Conservation (phyloP, 345 rosid genomes). For the Eucalyptus tenuipes region DNA sequence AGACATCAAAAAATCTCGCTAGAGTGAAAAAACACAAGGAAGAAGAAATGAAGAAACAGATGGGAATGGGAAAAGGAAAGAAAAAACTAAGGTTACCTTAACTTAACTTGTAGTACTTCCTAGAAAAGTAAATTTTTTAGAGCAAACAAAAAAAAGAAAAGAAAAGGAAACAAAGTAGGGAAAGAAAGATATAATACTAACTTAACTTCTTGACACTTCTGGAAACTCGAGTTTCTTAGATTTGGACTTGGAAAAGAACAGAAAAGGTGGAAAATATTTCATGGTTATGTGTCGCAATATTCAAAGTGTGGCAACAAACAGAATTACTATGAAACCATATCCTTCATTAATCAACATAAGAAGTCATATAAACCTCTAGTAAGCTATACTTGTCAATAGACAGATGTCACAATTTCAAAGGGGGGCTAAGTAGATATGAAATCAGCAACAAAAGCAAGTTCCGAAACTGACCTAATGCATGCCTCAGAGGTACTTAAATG, state of each 20-base stretch:
- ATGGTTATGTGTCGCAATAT: background rate
- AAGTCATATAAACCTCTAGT: background rate
- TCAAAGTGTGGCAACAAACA: background rate
- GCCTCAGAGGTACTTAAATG: background rate
- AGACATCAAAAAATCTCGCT: too few relatives aligned
- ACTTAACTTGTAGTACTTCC: background rate
- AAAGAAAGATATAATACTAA: background rate
- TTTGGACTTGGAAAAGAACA: background rate
- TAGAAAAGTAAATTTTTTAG: background rate
- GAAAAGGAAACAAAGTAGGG: background rate
- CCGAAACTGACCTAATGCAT: background rate
- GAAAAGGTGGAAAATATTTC: background rate
- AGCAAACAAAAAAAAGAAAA: fast-evolving
- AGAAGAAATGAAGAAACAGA: background rate
- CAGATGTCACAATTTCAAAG: background rate
- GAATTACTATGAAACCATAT: background rate
- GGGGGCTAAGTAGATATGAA: background rate
- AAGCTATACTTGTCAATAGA: background rate
- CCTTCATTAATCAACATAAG: background rate
- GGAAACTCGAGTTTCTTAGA: background rate
- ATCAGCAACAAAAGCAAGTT: background rate
- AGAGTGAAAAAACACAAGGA: background rate
- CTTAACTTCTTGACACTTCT: background rate
- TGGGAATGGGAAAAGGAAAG: background rate
- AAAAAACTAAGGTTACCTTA: background rate